phyloP scores from a whole-genome alignment of 1,139 yeast genomes.

The Saccharomyces hybrid region DNA sequence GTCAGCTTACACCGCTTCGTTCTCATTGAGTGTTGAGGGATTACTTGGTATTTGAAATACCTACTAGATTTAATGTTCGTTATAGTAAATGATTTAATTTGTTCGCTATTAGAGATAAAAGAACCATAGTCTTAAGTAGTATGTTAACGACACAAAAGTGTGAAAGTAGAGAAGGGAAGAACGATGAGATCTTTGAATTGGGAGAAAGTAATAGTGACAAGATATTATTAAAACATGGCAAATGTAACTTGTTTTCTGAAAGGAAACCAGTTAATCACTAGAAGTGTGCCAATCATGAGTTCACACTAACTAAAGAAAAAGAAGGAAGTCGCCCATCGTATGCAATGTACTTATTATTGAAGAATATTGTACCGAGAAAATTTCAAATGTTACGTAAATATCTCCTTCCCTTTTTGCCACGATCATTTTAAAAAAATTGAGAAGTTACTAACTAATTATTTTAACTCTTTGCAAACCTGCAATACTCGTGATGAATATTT shows the following conservation, averaged over 20 bases:
- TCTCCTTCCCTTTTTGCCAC: neutral
- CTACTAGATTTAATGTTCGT: neutral
- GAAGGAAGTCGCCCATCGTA: neutral
- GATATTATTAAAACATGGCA: neutral
- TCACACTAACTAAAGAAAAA: neutral
- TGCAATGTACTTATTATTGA: neutral
- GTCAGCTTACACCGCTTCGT: neutral
- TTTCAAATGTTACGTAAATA: neutral
- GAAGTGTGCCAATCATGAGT: neutral
- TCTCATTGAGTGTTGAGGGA: neutral
- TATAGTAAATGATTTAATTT: neutral
- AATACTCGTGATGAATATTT: neutral
- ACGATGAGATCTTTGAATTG: neutral
- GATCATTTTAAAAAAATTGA: neutral
- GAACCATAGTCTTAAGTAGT: conserved; percentile 8
- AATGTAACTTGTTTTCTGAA: neutral
- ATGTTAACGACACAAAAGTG: neutral
- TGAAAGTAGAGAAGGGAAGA: neutral
- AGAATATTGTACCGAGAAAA: neutral
- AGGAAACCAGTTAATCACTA: neutral
- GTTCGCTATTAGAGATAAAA: neutral
- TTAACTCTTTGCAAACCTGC: neutral
- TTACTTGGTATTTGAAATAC: neutral
- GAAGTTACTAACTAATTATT: neutral
- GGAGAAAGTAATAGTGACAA: neutral